phyloP scores from a whole-genome alignment of 2,329 filamentous ascomycete species.

The Mariannaea sp. region DNA sequence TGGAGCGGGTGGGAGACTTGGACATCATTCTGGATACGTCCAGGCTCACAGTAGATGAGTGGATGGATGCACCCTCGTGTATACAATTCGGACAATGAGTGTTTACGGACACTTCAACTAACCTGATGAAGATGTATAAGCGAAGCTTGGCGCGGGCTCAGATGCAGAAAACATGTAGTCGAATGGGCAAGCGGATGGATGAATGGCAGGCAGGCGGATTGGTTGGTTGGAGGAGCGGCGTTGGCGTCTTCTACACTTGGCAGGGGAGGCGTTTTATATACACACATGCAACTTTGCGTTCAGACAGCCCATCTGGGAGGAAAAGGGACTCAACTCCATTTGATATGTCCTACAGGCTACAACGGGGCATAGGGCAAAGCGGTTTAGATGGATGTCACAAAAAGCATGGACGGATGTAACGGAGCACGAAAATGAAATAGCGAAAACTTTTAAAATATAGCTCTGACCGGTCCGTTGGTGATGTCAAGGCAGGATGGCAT shows the following conservation, averaged over 20 bases:
- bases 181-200: constrained; percentile 18
- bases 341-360: constrained; percentile 34
- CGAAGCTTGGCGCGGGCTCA: constrained; percentile 32
- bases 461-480: not conserved
- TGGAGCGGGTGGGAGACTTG: constrained; percentile 24
- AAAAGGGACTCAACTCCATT: constrained; percentile 25
- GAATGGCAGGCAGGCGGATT: constrained; percentile 28
- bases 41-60: constrained; percentile 21
- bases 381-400: constrained; percentile 37
- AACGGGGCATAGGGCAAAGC: constrained; percentile 32
- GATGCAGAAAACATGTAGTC: constrained; percentile 21
- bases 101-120: constrained; percentile 30
- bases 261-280: constrained; percentile 36
- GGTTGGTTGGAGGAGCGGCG: constrained; percentile 31
- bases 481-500: not conserved
- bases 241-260: constrained; percentile 39
- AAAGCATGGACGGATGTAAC: constrained; percentile 39
- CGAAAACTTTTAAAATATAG: constrained; percentile 33
- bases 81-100: constrained; percentile 31
- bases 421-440: constrained; percentile 37
- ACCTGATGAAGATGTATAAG: constrained; percentile 22
- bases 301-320: constrained; percentile 32
- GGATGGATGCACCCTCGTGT: constrained; percentile 32
- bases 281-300: constrained; percentile 36
- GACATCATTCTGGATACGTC: constrained; percentile 36